Base-by-base conservation (phyloP, 345 rosid genomes). In the Sonneratia caseolaris region DNA sequence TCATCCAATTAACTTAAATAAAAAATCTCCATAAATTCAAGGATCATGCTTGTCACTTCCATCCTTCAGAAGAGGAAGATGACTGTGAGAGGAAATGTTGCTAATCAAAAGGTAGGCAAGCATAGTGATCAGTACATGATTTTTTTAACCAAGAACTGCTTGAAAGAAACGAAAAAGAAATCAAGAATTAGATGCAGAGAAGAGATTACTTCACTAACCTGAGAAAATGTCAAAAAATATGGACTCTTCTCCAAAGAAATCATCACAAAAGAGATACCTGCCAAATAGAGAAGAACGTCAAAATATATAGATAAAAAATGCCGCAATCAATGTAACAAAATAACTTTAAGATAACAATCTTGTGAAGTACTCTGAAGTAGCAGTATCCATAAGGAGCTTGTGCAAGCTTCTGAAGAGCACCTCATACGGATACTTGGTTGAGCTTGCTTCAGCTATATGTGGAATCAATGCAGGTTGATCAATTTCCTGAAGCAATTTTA, bases 381-480 rank as follows among this genome's bases (percentile, higher is more conserved):
- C 99, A 73, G 99, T 95, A 80, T 95, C 99, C 92, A 95, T 86
- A 68, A 95, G 96, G 77, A 95, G 86, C 82, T 90, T 95, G 82
- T 95, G 99, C 79, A 88, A 80, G 75, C 98, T 92, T 85, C 98
- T 83, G 82, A 95, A 95, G 78, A 95, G 96, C 78, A 92, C 97
- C 85, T 95, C 99, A 67, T 95, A 89, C 21, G 98, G 98, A 84
- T 95, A 92, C 81, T 92, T 95, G 78, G 80, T 81, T 70, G 93
- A 82, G 86, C 90, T 92, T 66, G 99, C 99, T 87, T 95, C 98
- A 65, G 98, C 97, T 81, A 95, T 95, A 84, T 95, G 99, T 9
- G 98, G 99, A 83, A 95, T 95, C 84, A 95, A 72, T 73, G 99
- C 92, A 73, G 99, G 96, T 78, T 92, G 99, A 77, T 92, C 98